Evolutionary conservation across 176 grass and related monocot species (phyloP).

Genomic region (Aegilops bicornis): DNA sequence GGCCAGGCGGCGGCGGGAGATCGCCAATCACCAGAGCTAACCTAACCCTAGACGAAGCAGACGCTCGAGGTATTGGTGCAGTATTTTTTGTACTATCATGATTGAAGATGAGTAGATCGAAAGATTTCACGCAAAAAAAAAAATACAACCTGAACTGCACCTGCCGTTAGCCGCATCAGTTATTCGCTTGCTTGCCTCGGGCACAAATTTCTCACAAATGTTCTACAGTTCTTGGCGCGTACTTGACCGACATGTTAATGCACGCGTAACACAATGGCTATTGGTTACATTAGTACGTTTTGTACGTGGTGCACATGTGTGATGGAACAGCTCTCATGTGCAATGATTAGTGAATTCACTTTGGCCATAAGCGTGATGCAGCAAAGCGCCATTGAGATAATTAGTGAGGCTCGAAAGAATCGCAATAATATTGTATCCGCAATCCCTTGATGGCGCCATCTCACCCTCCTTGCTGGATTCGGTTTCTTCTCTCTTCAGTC

Average conservation of each 20-base stretch:
- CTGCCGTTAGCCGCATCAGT: too few relatives aligned
- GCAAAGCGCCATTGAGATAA: background rate
- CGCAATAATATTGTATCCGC: background rate
- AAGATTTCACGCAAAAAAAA: too few relatives aligned
- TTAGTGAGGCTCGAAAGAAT: background rate
- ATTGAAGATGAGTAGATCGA: too few relatives aligned
- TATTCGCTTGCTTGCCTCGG: background rate
- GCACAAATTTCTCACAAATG: background rate
- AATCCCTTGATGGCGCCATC: slow-evolving; percentile 5
- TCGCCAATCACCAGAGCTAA: too few relatives aligned
- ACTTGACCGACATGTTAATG: background rate
- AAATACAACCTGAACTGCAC: too few relatives aligned
- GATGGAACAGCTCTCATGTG: background rate
- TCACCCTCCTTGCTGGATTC: slow-evolving; percentile 1
- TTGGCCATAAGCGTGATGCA: background rate
- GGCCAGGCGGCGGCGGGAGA: too few relatives aligned
- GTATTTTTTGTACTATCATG: too few relatives aligned
- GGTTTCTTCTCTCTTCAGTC: background rate
- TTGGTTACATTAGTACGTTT: background rate
- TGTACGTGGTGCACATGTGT: slow-evolving; percentile 16
- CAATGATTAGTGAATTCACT: background rate
- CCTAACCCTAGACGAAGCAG: too few relatives aligned
- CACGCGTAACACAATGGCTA: background rate
- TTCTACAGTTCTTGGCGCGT: background rate
- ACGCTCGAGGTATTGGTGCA: too few relatives aligned